Conservation (phyloP, 2,329 filamentous ascomycete species). For the Exophiala spinifera region DNA sequence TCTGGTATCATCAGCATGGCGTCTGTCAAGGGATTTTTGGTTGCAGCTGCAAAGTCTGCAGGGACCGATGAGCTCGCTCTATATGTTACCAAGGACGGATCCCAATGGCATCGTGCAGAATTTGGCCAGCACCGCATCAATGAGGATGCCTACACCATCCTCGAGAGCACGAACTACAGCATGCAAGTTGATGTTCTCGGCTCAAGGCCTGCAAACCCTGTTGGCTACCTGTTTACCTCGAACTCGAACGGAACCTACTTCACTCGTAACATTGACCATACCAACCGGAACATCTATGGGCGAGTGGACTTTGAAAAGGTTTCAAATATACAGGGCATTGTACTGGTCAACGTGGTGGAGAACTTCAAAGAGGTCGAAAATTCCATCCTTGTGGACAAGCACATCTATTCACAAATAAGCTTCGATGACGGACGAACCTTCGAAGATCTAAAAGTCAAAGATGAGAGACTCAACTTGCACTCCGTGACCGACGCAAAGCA, state of each 20-base stretch:
- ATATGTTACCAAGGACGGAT: constrained; percentile 80
- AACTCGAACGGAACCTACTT: constrained; percentile 98
- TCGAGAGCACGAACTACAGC: constrained; percentile 97
- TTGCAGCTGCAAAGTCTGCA: constrained; percentile 75
- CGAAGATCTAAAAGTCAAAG: constrained; percentile 65
- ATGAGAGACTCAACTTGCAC: constrained; percentile 75
- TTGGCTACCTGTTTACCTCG: constrained; percentile 89
- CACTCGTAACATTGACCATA: constrained; percentile 84
- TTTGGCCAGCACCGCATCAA: constrained; percentile 85
- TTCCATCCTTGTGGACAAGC: constrained; percentile 57
- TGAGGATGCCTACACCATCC: constrained; percentile 81
- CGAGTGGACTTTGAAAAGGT: constrained; percentile 96
- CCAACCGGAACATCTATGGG: constrained; percentile 73
- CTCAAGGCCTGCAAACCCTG: constrained; percentile 59
- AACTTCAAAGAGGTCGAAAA: constrained; percentile 74
- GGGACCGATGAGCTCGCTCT: constrained; percentile 87
- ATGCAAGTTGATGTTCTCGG: constrained; percentile 94
- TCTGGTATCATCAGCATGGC: constrained; percentile 79
- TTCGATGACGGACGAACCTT: constrained; percentile 95
- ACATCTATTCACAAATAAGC: constrained; percentile 74
- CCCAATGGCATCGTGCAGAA: constrained; percentile 85
- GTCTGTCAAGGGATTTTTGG: constrained; percentile 78
- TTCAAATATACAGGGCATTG: constrained; percentile 83
- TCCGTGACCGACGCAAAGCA: constrained; percentile 85
- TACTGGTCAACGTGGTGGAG: constrained; percentile 82